phyloP scores from a whole-genome alignment of 345 rosid genomes.

The Salix dunnii region DNA sequence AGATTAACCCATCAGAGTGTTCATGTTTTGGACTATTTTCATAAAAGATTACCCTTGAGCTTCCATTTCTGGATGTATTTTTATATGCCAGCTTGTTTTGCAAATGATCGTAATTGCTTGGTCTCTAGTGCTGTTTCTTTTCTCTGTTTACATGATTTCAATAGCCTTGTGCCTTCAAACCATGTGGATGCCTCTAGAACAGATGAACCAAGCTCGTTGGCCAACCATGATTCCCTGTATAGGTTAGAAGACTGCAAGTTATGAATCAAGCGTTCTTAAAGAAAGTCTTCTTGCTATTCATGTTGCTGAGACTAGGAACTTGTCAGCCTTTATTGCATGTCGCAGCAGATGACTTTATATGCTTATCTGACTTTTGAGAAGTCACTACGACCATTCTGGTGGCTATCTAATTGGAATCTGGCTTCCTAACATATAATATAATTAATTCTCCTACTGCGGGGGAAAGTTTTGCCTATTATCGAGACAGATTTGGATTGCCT shows the following conservation, averaged over 20 bases:
- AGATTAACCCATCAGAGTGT: background rate
- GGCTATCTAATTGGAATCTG: background rate
- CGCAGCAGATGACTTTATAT: background rate
- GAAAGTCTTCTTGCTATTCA: background rate
- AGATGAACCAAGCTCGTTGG: background rate
- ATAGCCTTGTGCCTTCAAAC: background rate
- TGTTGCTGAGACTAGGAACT: background rate
- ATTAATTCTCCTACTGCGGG: background rate
- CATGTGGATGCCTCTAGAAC: background rate
- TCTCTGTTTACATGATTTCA: background rate
- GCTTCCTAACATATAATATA: background rate
- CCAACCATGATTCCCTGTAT: background rate
- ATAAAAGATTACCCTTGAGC: background rate
- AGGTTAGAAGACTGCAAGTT: background rate
- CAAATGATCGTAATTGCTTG: background rate
- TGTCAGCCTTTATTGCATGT: background rate
- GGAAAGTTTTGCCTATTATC: background rate
- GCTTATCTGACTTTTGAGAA: background rate
- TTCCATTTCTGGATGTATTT: background rate
- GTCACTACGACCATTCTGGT: background rate
- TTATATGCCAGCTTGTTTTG: background rate
- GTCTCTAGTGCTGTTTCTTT: background rate
- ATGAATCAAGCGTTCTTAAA: background rate
- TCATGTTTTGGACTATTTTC: background rate
- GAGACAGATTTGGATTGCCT: background rate